Evolutionary conservation across 441 rosid genomes (phyloP).

Genomic region (Sinapis alba): DNA sequence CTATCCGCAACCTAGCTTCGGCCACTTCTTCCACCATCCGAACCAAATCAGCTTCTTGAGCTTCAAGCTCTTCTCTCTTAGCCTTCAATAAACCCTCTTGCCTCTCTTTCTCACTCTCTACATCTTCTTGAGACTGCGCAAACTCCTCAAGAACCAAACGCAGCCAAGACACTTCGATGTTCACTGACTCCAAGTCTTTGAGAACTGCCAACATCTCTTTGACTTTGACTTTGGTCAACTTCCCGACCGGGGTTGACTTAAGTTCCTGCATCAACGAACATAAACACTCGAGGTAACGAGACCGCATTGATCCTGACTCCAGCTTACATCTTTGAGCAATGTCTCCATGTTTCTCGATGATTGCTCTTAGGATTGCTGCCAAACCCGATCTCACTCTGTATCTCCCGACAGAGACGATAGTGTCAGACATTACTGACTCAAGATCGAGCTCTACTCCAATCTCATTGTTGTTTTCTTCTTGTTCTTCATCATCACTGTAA

Average conservation of each 20-base stretch:
- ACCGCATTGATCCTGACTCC: conserved; percentile 67
- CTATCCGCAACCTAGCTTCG: conserved; percentile 34
- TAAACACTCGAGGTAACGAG: conserved; percentile 70
- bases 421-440: conserved; percentile 63
- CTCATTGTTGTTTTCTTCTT: conserved; percentile 24
- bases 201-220: conserved; percentile 71
- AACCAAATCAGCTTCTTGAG: conserved; percentile 43
- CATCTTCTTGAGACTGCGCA: conserved; percentile 38
- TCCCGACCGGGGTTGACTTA: conserved; percentile 47
- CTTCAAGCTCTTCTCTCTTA: conserved; percentile 52
- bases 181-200: conserved; percentile 69
- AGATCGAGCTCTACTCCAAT: conserved; percentile 55
- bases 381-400: conserved; percentile 57
- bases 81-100: conserved; percentile 43
- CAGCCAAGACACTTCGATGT: conserved; percentile 70
- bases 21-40: conserved; percentile 44
- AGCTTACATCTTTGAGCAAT: conserved; percentile 65
- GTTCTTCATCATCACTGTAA: conserved; percentile 10
- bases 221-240: conserved; percentile 63
- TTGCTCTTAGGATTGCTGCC: conserved; percentile 46
- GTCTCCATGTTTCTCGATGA: conserved; percentile 73
- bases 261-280: conserved; percentile 70
- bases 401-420: conserved; percentile 59
- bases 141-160: conserved; percentile 53
- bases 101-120: conserved; percentile 45